Evolutionary conservation across 1,284 basidiomycete genomes (phyloP), one percentile per base, ranked within the genome.

Genomic region (Moesziomyces antarcticus): DNA sequence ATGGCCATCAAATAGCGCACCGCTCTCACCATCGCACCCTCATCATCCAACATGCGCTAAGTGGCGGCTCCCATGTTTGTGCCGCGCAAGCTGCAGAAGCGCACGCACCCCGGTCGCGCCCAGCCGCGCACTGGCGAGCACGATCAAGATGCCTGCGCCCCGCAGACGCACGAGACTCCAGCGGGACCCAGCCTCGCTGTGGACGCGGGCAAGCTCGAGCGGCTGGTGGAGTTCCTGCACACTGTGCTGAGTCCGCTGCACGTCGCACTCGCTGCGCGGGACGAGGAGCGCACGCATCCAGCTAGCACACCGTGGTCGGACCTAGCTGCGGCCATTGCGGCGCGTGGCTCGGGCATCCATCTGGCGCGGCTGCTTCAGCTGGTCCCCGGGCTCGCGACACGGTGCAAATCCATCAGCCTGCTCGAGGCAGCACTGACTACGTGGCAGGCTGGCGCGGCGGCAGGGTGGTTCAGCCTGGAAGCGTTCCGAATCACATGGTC

Each of bases 21-120:
- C 37, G 13, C 16, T 40, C 37, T n/a, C 16, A 18, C 37, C 37
- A 4, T 33, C 30, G 10, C 30, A 40, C 37, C 16, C 14, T 18
- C 37, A 18, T 18, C 37, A 18, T 18, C 16, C 5, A 40, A 7
- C 16, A 40, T 40, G 37, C 16, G 37, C 37, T 40, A 14, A 18
- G 18, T 16, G 16, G 37, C 37, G 8, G 25, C 16, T 35, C 11
- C 42, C 5, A 69, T 69, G 66, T 69, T 69, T 25, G 24, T 69
- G 45, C 66, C 66, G 16, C 59, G 66, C 20, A 69, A 69, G 49
- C 56, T 69, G 48, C 59, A 69, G 41, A 63, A 56, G 24, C 59
- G 56, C 6, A 21, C 25, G 13, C 60, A 59, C 22, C 10, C 48
- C 0, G 24, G 48, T 30, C 43, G 35, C 13, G 50, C 24, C 41